Percentiles rank a stretch among this genome's conserved stretches.
Evolutionary conservation across 352 stramenopile species (phyloP).

Genomic region (Globisporangium emineosum): DNA sequence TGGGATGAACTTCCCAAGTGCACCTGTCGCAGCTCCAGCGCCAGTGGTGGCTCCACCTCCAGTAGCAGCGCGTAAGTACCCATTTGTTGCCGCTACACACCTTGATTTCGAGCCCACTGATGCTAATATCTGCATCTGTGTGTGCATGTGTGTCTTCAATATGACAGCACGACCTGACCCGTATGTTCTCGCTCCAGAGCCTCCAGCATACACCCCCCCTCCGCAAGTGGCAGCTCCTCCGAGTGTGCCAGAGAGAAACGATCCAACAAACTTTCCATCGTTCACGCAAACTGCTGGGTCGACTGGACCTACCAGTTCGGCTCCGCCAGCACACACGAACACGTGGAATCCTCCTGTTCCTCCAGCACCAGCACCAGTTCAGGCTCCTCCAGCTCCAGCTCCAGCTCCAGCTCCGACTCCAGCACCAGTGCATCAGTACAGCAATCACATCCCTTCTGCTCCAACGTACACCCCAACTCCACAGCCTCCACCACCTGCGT

Average conservation of each 20-base stretch:
- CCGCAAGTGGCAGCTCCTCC: constrained; percentile 9
- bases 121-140: background rate
- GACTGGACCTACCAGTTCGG: constrained; percentile 13
- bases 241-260: constrained; percentile 16
- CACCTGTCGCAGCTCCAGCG: constrained; percentile 1
- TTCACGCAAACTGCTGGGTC: constrained; percentile 43
- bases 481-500: constrained; percentile 2
- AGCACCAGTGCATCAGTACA: constrained; percentile 11
- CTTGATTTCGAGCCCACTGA: background rate
- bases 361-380: background rate
- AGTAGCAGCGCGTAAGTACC: background rate
- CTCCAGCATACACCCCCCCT: constrained; percentile 14
- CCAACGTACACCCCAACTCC: constrained; percentile 4
- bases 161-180: constrained; percentile 7
- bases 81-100: background rate
- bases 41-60: background rate
- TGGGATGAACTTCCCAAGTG: constrained; percentile 15
- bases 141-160: background rate
- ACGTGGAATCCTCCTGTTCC: constrained; percentile 11
- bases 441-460: constrained; percentile 6
- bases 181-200: background rate
- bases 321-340: constrained; percentile 6
- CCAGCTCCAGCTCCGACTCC: background rate
- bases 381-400: background rate
- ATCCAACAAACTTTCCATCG: constrained; percentile 36